Evolutionary conservation across 345 rosid genomes (phyloP).

Genomic region (Eucalyptus lansdowneana): DNA sequence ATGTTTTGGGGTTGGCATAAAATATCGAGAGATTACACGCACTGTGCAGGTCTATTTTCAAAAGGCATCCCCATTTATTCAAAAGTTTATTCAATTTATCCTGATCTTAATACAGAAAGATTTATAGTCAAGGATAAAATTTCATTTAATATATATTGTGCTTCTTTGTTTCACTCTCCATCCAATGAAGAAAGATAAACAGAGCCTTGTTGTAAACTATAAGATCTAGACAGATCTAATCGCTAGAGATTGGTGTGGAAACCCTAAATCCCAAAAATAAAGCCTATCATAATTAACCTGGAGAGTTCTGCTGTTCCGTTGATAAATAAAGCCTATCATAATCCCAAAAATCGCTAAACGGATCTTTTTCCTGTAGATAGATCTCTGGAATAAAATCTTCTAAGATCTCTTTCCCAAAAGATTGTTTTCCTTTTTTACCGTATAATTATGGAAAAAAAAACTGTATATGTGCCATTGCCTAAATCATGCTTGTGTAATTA

Average conservation of each 20-base stretch:
- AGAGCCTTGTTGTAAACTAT: not conserved
- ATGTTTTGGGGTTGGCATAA: not conserved
- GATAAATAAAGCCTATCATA: not conserved
- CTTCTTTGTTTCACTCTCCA: not conserved
- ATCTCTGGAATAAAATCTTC: not conserved
- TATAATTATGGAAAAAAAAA: no score
- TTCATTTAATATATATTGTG: not conserved
- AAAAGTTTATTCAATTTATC: not conserved
- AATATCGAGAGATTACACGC: not conserved
- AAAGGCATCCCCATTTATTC: not conserved
- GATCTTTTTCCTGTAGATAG: not conserved
- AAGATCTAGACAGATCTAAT: not conserved
- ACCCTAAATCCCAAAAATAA: not conserved
- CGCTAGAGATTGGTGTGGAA: not conserved
- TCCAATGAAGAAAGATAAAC: not conserved
- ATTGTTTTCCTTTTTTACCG: no score
- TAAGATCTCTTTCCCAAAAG: not conserved
- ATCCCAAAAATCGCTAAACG: not conserved
- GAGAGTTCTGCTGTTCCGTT: not conserved
- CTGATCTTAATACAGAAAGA: not conserved
- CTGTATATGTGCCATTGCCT: not conserved
- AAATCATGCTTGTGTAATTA: not conserved
- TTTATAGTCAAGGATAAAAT: not conserved
- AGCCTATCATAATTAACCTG: not conserved
- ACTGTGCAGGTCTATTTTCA: not conserved